Base-by-base conservation (phyloP, 1,284 basidiomycete genomes). In the Pisolithus thermaeus region DNA sequence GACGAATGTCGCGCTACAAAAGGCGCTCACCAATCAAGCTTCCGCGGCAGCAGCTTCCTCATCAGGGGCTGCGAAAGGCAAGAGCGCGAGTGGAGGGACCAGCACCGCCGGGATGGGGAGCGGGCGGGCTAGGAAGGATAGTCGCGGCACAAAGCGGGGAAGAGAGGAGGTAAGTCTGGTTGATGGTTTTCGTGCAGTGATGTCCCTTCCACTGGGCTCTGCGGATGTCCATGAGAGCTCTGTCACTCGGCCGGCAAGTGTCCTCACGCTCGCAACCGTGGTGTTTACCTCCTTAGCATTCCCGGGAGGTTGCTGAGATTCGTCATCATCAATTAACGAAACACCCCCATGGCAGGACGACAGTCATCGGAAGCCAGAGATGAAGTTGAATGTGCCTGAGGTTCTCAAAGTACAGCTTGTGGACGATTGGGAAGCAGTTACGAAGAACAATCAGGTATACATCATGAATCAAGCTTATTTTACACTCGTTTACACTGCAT, bases 351-450 rank as follows among this genome's bases (percentile, higher is more conserved):
- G 32, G 12, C 44, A 83, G 76, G 85, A 87, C 55, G 85, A 87
- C 37, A 72, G 69, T 39, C 73, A 66, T 61, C 87, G 84, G 69
- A 84, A 88, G 58, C 90, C 91, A 3, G 95, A 98, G 62, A 87
- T 99, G 77, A 93, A 92, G 69, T 78, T 99, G 45, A 80, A 77
- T 50, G 85, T 98, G 12, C 97, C 96, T 0, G 95, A 98, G 60
- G 69, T 80, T 14, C 78, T 99, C 57, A 98, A 98, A 69, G 77
- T 88, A 30, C 79, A 90, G 53, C 77, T 99, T 14, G 95, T 99
- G 1, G 95, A 99, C 62, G 97, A 99, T 62, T 99, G 96, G 96
- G 96, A 99, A 71, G 84, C 87, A 16, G 84, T 99, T 40, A 99
- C 96, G 49, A 98, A 97, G 74, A 92, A 95, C 64, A 86, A 84